Conservation (phyloP, 108 stramenopile species). For the Nitzschia inconspicua region DNA sequence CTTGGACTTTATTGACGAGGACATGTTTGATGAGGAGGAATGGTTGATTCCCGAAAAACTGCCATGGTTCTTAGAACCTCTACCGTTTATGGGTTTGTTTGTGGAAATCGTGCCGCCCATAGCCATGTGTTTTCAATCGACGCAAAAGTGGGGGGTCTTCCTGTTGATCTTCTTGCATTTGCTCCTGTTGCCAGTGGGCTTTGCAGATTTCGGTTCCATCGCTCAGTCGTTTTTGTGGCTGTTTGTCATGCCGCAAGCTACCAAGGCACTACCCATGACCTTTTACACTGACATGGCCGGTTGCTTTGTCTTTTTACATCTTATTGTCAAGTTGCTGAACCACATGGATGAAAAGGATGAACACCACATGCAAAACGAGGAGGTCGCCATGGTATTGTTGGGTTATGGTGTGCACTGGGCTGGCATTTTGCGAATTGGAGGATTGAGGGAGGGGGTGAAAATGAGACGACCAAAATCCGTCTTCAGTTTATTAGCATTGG, state of each 20-base stretch:
- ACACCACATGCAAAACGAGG: no score
- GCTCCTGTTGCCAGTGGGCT: neutral
- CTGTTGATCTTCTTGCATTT: neutral
- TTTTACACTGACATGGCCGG: no score
- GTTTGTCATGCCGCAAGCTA: neutral
- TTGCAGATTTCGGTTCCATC: slow-evolving; percentile 6
- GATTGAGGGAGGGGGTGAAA: no score
- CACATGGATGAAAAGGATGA: no score
- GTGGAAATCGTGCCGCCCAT: neutral
- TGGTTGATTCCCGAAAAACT: neutral
- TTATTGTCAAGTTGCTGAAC: no score
- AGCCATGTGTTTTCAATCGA: neutral
- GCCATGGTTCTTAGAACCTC: neutral
- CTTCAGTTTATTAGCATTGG: no score
- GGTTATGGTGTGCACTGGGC: no score
- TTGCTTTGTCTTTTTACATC: no score
- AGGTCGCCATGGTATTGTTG: no score
- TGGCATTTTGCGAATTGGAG: no score
- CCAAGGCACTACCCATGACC: no score
- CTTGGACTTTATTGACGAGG: neutral
- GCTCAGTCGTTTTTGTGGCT: neutral
- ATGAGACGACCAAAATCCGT: no score
- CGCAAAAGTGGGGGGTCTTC: neutral
- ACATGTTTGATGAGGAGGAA: neutral
- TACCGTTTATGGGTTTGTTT: neutral